phyloP scores from a whole-genome alignment of 2,329 filamentous ascomycete species.

The Gliomastix tumulicola region DNA sequence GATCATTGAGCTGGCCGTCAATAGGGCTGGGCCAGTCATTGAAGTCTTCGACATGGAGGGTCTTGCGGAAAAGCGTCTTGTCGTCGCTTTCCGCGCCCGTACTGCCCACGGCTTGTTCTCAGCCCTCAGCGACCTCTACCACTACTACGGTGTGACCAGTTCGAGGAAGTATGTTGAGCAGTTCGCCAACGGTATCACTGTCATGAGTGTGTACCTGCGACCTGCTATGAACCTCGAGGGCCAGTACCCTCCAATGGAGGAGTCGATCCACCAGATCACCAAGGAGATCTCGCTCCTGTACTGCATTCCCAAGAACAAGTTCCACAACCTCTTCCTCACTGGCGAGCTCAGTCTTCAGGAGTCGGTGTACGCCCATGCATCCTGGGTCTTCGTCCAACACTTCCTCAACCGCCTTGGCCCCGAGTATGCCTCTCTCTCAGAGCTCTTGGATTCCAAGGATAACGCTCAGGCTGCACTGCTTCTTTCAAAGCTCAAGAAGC shows the following conservation, averaged over 20 bases:
- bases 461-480: conserved; percentile 75
- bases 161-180: conserved; percentile 97
- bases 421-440: conserved; percentile 82
- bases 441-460: conserved; percentile 74
- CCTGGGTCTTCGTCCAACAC: conserved; percentile 96
- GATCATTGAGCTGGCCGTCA: conserved; percentile 79
- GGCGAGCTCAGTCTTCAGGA: conserved; percentile 89
- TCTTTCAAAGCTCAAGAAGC: conserved; percentile 87
- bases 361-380: conserved; percentile 93
- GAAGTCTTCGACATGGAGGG: conserved; percentile 96
- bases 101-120: conserved; percentile 93
- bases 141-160: conserved; percentile 96
- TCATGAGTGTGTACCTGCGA: conserved; percentile 92
- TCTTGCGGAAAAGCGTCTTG: conserved; percentile 84
- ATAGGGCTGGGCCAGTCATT: conserved; percentile 86
- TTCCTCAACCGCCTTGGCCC: conserved; percentile 92
- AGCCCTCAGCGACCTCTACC: conserved; percentile 89
- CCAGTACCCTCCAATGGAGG: conserved; percentile 72
- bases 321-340: conserved; percentile 81
- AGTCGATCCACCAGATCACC: conserved; percentile 96
- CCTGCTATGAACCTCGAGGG: conserved; percentile 55
- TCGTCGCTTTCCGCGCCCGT: conserved; percentile 89
- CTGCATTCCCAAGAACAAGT: conserved; percentile 96
- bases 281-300: conserved; percentile 97
- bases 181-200: conserved; percentile 96